Evolutionary conservation across 108 stramenopile genomes (phyloP).

Genomic region (Cyclotella kingstonii): DNA sequence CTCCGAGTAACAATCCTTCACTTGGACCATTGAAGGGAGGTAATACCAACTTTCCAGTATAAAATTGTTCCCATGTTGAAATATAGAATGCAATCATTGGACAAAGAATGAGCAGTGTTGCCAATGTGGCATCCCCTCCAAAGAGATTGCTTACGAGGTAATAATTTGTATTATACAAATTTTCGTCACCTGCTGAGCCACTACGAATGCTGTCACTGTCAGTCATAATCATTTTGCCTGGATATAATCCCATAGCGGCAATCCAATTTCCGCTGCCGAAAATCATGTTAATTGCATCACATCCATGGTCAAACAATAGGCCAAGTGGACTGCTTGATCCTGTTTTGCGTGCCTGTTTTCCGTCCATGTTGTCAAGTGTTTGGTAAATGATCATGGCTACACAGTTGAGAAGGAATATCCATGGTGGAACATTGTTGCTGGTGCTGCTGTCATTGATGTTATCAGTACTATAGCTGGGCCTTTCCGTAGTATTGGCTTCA

Average conservation of each 20-base stretch:
- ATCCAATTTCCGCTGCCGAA: constrained; percentile 85
- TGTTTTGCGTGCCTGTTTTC: constrained; percentile 95
- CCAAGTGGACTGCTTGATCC: constrained; percentile 85
- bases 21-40: constrained; percentile 84
- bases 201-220: constrained; percentile 18
- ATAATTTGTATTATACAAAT: neutral
- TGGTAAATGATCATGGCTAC: constrained; percentile 91
- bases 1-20: constrained; percentile 74
- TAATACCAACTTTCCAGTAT: constrained; percentile 75
- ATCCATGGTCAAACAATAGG: constrained; percentile 96
- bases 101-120: constrained; percentile 39
- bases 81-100: constrained; percentile 75
- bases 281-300: constrained; percentile 89
- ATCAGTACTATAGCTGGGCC: neutral
- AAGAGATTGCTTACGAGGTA: constrained; percentile 1
- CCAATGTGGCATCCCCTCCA: constrained; percentile 38
- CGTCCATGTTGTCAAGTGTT: constrained; percentile 98
- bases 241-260: constrained; percentile 55
- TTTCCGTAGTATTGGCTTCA: constrained; percentile 39
- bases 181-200: constrained; percentile 2
- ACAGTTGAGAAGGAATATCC: constrained; percentile 85
- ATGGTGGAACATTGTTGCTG: constrained; percentile 54
- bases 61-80: constrained; percentile 88
- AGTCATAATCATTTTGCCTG: constrained; percentile 21
- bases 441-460: no score